A percentile compares a stretch with the other conserved stretches of the same genome.
phyloP scores from a whole-genome alignment of 129 eudicot species.

The Flaveria robusta region DNA sequence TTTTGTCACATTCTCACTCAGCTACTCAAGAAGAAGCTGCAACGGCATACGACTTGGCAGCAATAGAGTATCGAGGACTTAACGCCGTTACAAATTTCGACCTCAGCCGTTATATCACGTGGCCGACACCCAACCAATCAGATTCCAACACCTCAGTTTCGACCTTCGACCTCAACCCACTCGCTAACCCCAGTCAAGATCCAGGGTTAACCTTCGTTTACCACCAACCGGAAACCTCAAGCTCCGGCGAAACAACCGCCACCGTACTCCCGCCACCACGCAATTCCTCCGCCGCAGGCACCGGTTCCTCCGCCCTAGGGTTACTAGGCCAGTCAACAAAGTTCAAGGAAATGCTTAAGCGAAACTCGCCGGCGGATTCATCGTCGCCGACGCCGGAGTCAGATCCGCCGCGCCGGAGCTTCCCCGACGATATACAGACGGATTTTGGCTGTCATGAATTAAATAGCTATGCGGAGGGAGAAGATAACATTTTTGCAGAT shows the following conservation, averaged over 20 bases:
- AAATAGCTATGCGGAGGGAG: conserved; percentile 50
- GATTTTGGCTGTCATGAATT: conserved; percentile 64
- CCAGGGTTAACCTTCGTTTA: conserved; percentile 36
- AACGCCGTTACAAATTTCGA: conserved; percentile 95
- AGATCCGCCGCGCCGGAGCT: conserved; percentile 56
- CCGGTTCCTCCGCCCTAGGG: conserved; percentile 52
- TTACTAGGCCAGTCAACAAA: conserved; percentile 63
- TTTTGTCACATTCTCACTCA: conserved; percentile 23
- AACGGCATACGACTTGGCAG: conserved; percentile 90
- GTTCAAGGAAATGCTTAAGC: conserved; percentile 64
- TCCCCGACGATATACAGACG: conserved; percentile 88
- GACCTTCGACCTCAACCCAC: conserved; percentile 26
- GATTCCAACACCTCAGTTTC: conserved; percentile 16
- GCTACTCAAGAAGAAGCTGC: conserved; percentile 99
- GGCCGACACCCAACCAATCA: conserved; percentile 46
- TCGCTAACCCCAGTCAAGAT: conserved; percentile 32
- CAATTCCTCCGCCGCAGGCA: conserved; percentile 14
- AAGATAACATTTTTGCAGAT: conserved; percentile 55
- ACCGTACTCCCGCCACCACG: conserved; percentile 31
- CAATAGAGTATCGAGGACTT: conserved; percentile 79
- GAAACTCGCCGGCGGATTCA: conserved; percentile 34
- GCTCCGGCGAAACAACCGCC: conserved; percentile 45
- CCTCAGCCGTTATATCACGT: conserved; percentile 78
- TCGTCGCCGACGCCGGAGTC: conserved; percentile 45
- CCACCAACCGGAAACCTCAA: conserved; percentile 47